phyloP scores from a whole-genome alignment of 805 yeast species.

The Nakazawaea wickerhamii region DNA sequence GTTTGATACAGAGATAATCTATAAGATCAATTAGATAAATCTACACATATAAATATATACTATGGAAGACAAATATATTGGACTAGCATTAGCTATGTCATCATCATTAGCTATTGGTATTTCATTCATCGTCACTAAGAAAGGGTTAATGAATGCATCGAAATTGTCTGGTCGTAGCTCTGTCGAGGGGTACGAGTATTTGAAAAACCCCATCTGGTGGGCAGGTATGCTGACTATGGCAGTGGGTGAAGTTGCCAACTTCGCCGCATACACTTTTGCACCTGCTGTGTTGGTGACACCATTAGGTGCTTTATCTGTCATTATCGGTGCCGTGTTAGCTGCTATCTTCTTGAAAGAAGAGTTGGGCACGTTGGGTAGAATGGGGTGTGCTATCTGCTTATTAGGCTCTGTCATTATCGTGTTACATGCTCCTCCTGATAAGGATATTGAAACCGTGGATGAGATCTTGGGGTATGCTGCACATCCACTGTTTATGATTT shows the following conservation, averaged over 20 bases:
- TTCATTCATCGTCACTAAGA: conserved; percentile 83
- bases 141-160: conserved; percentile 72
- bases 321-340: conserved; percentile 88
- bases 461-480: conserved; percentile 79
- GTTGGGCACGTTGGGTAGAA: conserved; percentile 78
- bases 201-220: conserved; percentile 90
- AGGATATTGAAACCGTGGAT: conserved; percentile 81
- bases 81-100: conserved; percentile 80
- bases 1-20: too few species aligned
- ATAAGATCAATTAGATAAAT: neutral
- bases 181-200: conserved; percentile 72
- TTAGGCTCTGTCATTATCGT: conserved; percentile 86
- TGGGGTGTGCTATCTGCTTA: conserved; percentile 90
- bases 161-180: conserved; percentile 50
- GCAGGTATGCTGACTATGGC: conserved; percentile 91
- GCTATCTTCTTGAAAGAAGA: conserved; percentile 81
- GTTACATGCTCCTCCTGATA: conserved; percentile 91
- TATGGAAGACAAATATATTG: conserved; percentile 82
- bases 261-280: conserved; percentile 93
- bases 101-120: conserved; percentile 88
- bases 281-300: conserved; percentile 93
- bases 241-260: conserved; percentile 84
- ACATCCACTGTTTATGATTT: conserved; percentile 69
- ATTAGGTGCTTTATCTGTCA: conserved; percentile 82
- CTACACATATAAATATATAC: neutral